Evolutionary conservation across 2,329 filamentous ascomycete species (phyloP), one percentile per base, ranked within the genome.

Genomic region (Triangularia setosa): DNA sequence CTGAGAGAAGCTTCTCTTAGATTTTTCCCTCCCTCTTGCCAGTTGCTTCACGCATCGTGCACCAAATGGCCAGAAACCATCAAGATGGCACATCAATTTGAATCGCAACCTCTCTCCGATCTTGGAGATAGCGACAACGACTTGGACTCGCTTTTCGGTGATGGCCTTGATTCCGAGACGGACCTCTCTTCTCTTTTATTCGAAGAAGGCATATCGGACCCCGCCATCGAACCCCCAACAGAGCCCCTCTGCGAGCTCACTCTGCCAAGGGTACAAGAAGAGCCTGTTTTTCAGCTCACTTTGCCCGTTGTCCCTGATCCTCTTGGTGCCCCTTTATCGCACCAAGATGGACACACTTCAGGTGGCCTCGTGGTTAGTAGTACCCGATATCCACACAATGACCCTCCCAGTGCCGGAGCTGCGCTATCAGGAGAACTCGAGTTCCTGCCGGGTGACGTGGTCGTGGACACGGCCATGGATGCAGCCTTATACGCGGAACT

Each of bases 341-440:
- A 52, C 56, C 64, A 56, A 44, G 64, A 58, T 60, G 68, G 69
- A 69, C 69, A 68, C 68, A 71, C 68, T 71, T 70, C 69, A 68
- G 69, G 65, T 57, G 66, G 64, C 60, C 55, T 57, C 52, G 68
- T 68, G 68, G 69, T 71, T 68, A 71, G 69, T 71, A 67, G 28
- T 35, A 28, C 65, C 61, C 67, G 67, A 55, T 18, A 48, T 53
- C 63, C 54, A 60, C 21, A 54, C 48, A 21, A 21, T 55, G 25
- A 14, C 30, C 27, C 55, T 54, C 52, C 21, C 21, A 18, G 23
- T 40, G 8, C 48, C 35, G 60, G 18, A 6, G 14, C 24, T n/a
- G 44, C 44, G 7, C 4, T 27, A 27, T 18, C 21, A 24, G 60
- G 56, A 21, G 61, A 62, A 12, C 23, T 62, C 30, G 18, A 57